A percentile compares a stretch with the other conserved stretches of the same genome.
Evolutionary conservation across 2,329 filamentous ascomycete genomes (phyloP).

Genomic region (Chrysosporium queenslandicum): DNA sequence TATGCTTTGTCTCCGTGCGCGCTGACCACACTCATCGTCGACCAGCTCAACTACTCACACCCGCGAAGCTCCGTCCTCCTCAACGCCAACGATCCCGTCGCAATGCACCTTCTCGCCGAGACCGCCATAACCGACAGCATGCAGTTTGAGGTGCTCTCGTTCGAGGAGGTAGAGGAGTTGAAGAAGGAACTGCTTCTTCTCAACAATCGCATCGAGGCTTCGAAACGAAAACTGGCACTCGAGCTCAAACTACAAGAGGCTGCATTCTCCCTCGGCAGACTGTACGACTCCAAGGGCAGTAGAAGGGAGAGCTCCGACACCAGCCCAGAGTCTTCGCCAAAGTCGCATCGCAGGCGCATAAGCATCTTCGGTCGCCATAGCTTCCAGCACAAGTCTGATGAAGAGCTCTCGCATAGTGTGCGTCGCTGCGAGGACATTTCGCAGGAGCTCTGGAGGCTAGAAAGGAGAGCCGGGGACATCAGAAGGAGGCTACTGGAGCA

Average conservation of each 20-base stretch:
- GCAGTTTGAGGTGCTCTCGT: conserved; percentile 72
- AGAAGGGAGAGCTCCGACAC: conserved; percentile 30
- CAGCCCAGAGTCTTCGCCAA: conserved; percentile 32
- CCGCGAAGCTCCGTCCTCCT: conserved; percentile 29
- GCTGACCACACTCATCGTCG: conserved; percentile 28
- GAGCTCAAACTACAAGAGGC: conserved; percentile 94
- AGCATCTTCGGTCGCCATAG: conserved; percentile 41
- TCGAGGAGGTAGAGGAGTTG: conserved; percentile 80
- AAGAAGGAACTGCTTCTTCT: conserved; percentile 76
- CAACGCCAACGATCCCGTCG: conserved; percentile 51
- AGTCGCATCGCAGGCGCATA: conserved; percentile 45
- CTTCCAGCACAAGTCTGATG: conserved; percentile 40
- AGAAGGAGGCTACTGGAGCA: conserved; percentile 74
- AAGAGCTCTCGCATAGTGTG: conserved; percentile 63
- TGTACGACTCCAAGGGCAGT: conserved; percentile 59
- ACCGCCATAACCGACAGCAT: conserved; percentile 85
- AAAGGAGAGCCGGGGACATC: conserved; percentile 64
- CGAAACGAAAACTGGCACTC: conserved; percentile 70
- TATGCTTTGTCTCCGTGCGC: neutral
- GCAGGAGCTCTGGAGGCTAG: conserved; percentile 65
- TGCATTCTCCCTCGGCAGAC: conserved; percentile 69
- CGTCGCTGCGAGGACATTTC: conserved; percentile 79
- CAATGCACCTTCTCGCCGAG: conserved; percentile 85
- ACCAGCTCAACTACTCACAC: conserved; percentile 44
- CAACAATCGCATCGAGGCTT: conserved; percentile 66